Evolutionary conservation across 495 filamentous ascomycete species (phyloP).

Genomic region (Aspergillus haitiensis): DNA sequence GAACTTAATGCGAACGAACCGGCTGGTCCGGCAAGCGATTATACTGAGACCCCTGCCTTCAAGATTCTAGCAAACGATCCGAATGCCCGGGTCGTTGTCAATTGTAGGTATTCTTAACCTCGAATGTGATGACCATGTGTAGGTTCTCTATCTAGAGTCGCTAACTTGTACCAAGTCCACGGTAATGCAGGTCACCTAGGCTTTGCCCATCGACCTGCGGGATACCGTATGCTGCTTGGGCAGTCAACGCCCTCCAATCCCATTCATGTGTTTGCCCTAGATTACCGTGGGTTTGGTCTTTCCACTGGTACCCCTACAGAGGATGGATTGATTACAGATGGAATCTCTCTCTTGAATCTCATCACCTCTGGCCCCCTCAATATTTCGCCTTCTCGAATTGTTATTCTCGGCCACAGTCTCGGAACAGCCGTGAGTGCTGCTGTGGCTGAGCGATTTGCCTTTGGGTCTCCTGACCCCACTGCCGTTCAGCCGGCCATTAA

Average conservation of each 20-base stretch:
- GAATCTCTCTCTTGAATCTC: slow-evolving; percentile 65
- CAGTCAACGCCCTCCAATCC: slow-evolving; percentile 50
- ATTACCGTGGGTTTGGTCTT: slow-evolving; percentile 88
- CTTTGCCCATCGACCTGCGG: slow-evolving; percentile 45
- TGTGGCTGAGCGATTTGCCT: slow-evolving; percentile 66
- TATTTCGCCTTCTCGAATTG: slow-evolving; percentile 69
- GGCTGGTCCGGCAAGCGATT: slow-evolving; percentile 42
- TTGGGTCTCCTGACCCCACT: slow-evolving; percentile 40
- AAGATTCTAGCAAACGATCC: slow-evolving; percentile 56
- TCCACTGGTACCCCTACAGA: slow-evolving; percentile 82
- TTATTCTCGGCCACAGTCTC: slow-evolving; percentile 83
- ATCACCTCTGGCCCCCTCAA: slow-evolving; percentile 41
- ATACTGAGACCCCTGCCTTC: slow-evolving; percentile 48
- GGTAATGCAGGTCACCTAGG: slow-evolving; percentile 51
- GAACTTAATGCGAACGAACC: slow-evolving; percentile 46
- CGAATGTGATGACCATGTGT: background rate
- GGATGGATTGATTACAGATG: slow-evolving; percentile 78
- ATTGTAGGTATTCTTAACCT: slow-evolving; percentile 42
- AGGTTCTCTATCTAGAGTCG: background rate
- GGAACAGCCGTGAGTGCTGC: slow-evolving; percentile 81
- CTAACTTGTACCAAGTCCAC: slow-evolving; percentile 37
- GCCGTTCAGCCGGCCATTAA: slow-evolving; percentile 39
- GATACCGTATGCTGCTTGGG: slow-evolving; percentile 41
- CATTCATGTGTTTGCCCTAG: slow-evolving; percentile 69
- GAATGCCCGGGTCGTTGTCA: slow-evolving; percentile 56